phyloP scores from a whole-genome alignment of 2,329 filamentous ascomycete genomes.

The Incumbomyces lentus region DNA sequence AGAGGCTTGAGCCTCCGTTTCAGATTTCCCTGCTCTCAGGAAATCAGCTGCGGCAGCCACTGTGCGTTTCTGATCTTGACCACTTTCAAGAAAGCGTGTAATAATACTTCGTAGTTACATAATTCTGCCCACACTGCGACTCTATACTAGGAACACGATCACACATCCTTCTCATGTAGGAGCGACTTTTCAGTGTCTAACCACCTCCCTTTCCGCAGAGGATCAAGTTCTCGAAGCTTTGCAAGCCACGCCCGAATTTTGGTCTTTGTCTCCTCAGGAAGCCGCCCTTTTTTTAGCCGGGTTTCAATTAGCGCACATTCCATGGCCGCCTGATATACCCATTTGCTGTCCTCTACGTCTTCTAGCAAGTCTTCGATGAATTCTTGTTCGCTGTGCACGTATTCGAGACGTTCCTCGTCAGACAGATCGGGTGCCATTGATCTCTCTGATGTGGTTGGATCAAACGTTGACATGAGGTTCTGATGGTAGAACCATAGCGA shows the following conservation, averaged over 20 bases:
- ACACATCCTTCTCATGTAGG: neutral
- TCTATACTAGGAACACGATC: conserved; percentile 1
- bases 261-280: conserved; percentile 34
- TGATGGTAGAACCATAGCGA: conserved; percentile 97
- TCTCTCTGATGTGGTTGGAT: conserved; percentile 38
- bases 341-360: conserved; percentile 65
- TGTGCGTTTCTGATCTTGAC: too few relatives aligned
- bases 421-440: conserved; percentile 57
- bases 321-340: conserved; percentile 79
- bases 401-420: conserved; percentile 50
- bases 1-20: too few relatives aligned
- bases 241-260: conserved; percentile 51
- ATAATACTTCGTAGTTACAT: too few relatives aligned
- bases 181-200: conserved; percentile 48
- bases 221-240: conserved; percentile 60
- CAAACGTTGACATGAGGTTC: conserved; percentile 64
- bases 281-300: conserved; percentile 33
- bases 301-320: conserved; percentile 57
- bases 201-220: conserved; percentile 66
- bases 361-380: conserved; percentile 58
- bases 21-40: too few relatives aligned
- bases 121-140: neutral
- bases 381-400: conserved; percentile 61
- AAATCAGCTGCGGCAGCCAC: too few relatives aligned
- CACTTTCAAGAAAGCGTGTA: too few relatives aligned